phyloP scores from a whole-genome alignment of 257 asterid genomes.

The Eustoma russellianum region DNA sequence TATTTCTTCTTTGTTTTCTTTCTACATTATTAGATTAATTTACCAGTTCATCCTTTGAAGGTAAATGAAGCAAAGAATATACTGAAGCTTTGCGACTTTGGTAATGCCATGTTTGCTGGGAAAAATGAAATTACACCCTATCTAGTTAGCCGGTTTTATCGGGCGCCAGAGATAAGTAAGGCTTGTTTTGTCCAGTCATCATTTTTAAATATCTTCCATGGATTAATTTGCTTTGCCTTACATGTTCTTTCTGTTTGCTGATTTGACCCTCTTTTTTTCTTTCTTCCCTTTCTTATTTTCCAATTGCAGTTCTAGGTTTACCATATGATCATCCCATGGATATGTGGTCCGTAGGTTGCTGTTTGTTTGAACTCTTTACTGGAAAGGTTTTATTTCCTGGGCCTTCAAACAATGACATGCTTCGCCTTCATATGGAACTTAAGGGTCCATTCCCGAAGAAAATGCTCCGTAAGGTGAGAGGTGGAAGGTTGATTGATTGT shows the following conservation, averaged over 20 bases:
- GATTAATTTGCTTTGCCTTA: neutral
- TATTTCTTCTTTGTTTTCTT: neutral
- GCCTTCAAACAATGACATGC: conserved; percentile 90
- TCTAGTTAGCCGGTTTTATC: conserved; percentile 98
- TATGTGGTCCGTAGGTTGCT: conserved; percentile 98
- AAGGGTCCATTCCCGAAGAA: conserved; percentile 92
- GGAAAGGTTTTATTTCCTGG: conserved; percentile 98
- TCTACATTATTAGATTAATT: neutral
- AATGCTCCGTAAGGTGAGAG: conserved; percentile 89
- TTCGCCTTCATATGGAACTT: conserved; percentile 95
- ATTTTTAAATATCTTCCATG: conserved; percentile 1
- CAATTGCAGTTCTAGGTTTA: conserved; percentile 70
- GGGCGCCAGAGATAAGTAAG: conserved; percentile 99
- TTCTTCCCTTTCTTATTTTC: conserved; percentile 10
- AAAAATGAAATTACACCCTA: conserved; percentile 95
- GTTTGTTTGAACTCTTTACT: conserved; percentile 88
- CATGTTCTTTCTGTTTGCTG: conserved; percentile 3
- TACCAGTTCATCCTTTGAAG: conserved; percentile 20
- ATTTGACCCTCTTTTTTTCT: no score
- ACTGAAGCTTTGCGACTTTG: conserved; percentile 93
- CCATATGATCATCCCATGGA: conserved; percentile 95
- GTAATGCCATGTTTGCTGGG: conserved; percentile 99
- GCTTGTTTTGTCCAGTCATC: neutral
- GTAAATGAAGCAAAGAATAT: conserved; percentile 93
- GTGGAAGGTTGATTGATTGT: neutral